Evolutionary conservation across 768 basidiomycete species (phyloP).

Genomic region (Boletus bicolor): DNA sequence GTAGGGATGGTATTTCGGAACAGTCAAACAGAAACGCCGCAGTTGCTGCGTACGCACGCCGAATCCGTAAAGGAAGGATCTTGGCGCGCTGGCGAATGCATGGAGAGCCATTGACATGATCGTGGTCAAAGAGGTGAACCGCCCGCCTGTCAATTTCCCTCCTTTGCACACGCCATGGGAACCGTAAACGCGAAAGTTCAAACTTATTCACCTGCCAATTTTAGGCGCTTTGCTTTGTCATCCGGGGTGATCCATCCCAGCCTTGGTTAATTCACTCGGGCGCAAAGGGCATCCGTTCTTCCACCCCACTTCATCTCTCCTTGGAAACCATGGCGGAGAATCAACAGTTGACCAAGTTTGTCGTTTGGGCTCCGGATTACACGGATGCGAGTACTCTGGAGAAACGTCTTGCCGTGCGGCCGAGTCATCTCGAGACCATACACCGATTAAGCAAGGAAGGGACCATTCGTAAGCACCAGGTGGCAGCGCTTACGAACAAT

Average conservation of each 20-base stretch:
- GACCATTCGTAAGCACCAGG: slow-evolving; percentile 44
- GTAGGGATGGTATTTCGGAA: slow-evolving; percentile 14
- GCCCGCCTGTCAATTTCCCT: neutral
- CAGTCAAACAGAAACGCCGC: slow-evolving; percentile 13
- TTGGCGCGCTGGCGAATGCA: neutral
- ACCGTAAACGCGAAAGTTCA: neutral
- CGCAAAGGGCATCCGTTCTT: no score
- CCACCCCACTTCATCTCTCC: neutral
- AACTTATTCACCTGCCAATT: slow-evolving; percentile 11
- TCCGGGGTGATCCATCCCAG: neutral
- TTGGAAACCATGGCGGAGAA: slow-evolving; percentile 18
- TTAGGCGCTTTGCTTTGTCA: neutral
- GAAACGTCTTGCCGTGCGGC: slow-evolving; percentile 51
- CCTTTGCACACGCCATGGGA: neutral
- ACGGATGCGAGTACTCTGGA: slow-evolving; percentile 52
- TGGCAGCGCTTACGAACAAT: neutral
- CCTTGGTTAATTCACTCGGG: neutral
- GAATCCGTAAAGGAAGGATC: neutral
- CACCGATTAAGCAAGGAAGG: slow-evolving; percentile 38
- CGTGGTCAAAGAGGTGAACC: neutral
- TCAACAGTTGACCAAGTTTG: slow-evolving; percentile 33
- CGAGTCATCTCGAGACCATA: slow-evolving; percentile 46
- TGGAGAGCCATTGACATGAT: neutral
- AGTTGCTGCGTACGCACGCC: neutral
- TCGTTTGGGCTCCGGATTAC: slow-evolving; percentile 67